Percentiles rank a stretch among this genome's conserved stretches.
phyloP scores from a whole-genome alignment of 1,284 basidiomycete genomes.

The Singerocomus inundabilis region DNA sequence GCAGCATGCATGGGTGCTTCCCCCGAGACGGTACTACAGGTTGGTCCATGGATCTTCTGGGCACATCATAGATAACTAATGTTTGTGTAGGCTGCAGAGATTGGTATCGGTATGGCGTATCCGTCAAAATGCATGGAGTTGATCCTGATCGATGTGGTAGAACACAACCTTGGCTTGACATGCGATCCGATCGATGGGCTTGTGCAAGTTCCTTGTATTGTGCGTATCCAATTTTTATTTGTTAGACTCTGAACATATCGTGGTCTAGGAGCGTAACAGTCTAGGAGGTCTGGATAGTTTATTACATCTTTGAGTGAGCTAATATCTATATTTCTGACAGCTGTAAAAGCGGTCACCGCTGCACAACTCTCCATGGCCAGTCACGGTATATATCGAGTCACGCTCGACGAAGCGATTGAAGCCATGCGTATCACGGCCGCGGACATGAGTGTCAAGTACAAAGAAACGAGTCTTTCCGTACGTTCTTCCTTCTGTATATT shows the following conservation, averaged over 20 bases:
- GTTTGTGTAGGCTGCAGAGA: constrained; percentile 79
- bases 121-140: not conserved
- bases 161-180: constrained; percentile 86
- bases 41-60: constrained; percentile 27
- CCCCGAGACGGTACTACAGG: constrained; percentile 78
- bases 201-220: constrained; percentile 94
- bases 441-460: constrained; percentile 88
- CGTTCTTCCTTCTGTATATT: constrained; percentile 26
- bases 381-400: constrained; percentile 83
- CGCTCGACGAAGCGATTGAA: constrained; percentile 93
- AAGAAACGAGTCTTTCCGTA: constrained; percentile 89
- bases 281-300: constrained; percentile 60
- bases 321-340: constrained; percentile 36
- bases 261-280: constrained; percentile 73
- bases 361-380: constrained; percentile 93
- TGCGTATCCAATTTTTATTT: constrained; percentile 39
- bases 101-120: constrained; percentile 72
- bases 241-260: constrained; percentile 1
- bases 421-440: constrained; percentile 91
- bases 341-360: constrained; percentile 88
- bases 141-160: constrained; percentile 36
- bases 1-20: constrained; percentile 90
- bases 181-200: constrained; percentile 93
- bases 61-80: constrained; percentile 8
- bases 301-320: constrained; percentile 3